These are phyloP conservation scores for Glycyrrhiza uralensis DNA, from an alignment of 306 rosid genomes.

Conservation along the genomic window DNA sequence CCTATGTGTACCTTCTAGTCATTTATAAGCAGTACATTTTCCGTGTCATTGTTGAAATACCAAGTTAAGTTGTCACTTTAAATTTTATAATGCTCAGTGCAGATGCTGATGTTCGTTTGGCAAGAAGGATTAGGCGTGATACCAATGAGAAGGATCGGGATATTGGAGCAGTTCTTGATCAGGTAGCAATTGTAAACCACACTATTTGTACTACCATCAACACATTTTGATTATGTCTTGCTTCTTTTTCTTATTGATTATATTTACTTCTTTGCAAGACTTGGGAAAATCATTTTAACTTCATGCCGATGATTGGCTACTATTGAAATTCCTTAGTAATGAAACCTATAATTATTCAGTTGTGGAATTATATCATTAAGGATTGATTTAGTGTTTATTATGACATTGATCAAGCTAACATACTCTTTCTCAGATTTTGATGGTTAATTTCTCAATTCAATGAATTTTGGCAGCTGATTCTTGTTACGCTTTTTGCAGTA, in stretches of 20 bases:
- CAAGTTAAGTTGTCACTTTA: slow-evolving; percentile 57
- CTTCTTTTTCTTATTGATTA: not conserved
- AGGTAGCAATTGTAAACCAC: slow-evolving; percentile 49
- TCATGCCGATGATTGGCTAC: slow-evolving; percentile 19
- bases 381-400: not conserved
- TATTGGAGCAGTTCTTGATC: slow-evolving; percentile 92
- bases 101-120: slow-evolving; percentile 99
- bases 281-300: not conserved
- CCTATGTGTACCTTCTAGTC: not conserved
- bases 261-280: slow-evolving; percentile 12
- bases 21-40: slow-evolving; percentile 17
- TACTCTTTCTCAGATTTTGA: not conserved
- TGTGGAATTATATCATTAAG: slow-evolving; percentile 15
- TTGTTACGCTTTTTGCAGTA: slow-evolving; percentile 59
- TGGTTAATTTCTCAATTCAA: not conserved
- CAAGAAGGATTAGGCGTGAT: slow-evolving; percentile 97
- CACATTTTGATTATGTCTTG: not conserved
- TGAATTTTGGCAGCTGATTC: slow-evolving; percentile 19
- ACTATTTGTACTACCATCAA: not conserved
- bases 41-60: slow-evolving; percentile 23
- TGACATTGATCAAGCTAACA: not conserved
- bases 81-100: slow-evolving; percentile 79
- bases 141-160: slow-evolving; percentile 83
- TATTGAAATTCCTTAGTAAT: not conserved
- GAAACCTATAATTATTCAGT: not conserved